phyloP scores from a whole-genome alignment of 164 flowering plant genomes.

The Protea cynaroides region DNA sequence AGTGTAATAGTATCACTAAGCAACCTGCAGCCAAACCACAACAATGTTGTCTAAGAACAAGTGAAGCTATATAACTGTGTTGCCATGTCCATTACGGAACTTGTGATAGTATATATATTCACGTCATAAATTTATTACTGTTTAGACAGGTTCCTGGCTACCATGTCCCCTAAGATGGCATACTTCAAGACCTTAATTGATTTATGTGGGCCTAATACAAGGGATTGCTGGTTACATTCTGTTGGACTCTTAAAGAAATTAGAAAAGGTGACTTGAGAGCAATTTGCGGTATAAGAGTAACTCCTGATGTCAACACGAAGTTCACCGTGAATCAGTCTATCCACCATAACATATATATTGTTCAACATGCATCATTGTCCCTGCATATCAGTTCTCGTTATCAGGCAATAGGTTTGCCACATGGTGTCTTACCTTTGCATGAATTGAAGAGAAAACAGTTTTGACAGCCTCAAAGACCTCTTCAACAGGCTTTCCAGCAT shows the following conservation, averaged over 20 bases:
- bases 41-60: background rate
- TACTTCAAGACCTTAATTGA: background rate
- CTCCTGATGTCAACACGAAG: background rate
- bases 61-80: background rate
- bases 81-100: too few species aligned
- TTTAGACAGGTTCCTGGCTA: background rate
- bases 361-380: too few species aligned
- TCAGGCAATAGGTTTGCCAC: too few species aligned
- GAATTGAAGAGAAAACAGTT: conserved; percentile 39
- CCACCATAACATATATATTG: too few species aligned
- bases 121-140: background rate
- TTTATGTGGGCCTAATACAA: background rate
- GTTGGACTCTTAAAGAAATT: background rate
- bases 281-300: background rate
- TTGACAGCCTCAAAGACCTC: conserved; percentile 79
- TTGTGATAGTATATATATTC: background rate
- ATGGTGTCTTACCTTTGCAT: conserved; percentile 30
- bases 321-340: too few species aligned
- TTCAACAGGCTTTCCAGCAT: conserved; percentile 71
- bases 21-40: conserved; percentile 8
- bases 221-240: background rate
- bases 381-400: too few species aligned
- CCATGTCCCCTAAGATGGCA: background rate
- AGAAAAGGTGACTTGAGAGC: too few species aligned
- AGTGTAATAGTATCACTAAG: background rate